A percentile compares a stretch with the other conserved stretches of the same genome.
phyloP scores from a whole-genome alignment of 2,329 filamentous ascomycete species.

The Fusarium mundagurra region DNA sequence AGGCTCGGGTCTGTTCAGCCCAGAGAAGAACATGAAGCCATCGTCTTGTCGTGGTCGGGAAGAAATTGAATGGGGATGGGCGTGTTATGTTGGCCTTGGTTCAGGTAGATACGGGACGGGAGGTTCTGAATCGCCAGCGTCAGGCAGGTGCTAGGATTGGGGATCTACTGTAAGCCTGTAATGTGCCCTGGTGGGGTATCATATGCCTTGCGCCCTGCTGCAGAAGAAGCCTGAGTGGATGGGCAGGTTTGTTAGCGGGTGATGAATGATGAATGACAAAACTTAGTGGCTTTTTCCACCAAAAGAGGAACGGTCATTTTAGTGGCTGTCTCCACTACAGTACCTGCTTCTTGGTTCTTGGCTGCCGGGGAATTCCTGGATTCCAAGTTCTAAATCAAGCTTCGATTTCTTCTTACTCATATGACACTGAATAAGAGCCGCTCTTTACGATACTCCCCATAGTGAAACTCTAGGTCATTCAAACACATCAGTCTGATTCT shows the following conservation, averaged over 20 bases:
- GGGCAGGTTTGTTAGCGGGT: neutral
- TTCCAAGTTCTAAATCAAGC: slow-evolving; percentile 5
- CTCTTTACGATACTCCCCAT: neutral
- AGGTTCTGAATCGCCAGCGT: slow-evolving; percentile 1
- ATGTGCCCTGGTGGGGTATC: slow-evolving; percentile 23
- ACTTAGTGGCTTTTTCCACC: slow-evolving; percentile 22
- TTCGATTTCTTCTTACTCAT: slow-evolving; percentile 3
- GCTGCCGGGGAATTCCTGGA: slow-evolving; percentile 10
- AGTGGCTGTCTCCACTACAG: slow-evolving; percentile 17
- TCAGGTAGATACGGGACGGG: neutral
- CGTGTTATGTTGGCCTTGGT: slow-evolving; percentile 7
- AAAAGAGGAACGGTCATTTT: slow-evolving; percentile 6
- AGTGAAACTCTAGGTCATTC: neutral
- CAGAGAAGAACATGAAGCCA: slow-evolving; percentile 14
- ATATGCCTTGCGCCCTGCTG: slow-evolving; percentile 4
- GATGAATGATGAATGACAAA: slow-evolving; percentile 18
- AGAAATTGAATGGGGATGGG: neutral
- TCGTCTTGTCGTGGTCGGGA: slow-evolving; percentile 10
- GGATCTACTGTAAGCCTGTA: slow-evolving; percentile 13
- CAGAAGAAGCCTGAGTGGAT: neutral
- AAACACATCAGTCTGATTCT: neutral
- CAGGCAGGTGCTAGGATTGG: slow-evolving; percentile 25
- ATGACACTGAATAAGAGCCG: neutral
- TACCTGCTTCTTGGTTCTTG: slow-evolving; percentile 10
- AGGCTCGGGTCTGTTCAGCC: neutral